Base-by-base conservation (phyloP, 1,284 basidiomycete genomes). In the Puccinia coronata region DNA sequence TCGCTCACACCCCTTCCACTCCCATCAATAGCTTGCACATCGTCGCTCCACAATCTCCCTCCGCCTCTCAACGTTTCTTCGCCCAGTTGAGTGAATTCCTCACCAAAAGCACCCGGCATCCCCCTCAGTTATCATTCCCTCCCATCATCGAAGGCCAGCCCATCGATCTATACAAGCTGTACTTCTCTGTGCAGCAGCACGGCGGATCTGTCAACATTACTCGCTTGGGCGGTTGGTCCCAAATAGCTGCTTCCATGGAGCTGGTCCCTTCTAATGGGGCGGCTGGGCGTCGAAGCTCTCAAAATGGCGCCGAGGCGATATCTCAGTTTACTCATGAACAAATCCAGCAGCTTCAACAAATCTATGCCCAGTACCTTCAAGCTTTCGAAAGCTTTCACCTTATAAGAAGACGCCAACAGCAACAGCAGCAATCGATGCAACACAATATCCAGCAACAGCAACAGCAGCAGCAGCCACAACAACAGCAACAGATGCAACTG, bases 311-410 rank as follows among this genome's bases (percentile, higher is more conserved):
- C 14, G 78, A 80, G 28, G 5, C 5, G 43, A 61, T 43, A 28
- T 39, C 36, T 67, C 36, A 49, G 3, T 72, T 43, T 41, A 72
- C 55, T 63, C 57, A 34, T 59, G 78, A 80, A 39, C 78, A 80
- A 51, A 25, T 80, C 31, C 78, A 80, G 49, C 47, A 67, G n/a
- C 69, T 80, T 57, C 78, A 80, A 34, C 53, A 71, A 25, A 28
- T 80, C 28, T 80, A 72, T 51, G 78, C 31, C 41, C 69, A 72
- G 43, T 80, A 80, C 25, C 57, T 80, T 41, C 67, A 72, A 59
- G 65, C 28, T 28, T 80, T 72, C 57, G 78, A 80, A 25, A 49
- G 28, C 16, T 53, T 39, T 57, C 49, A 71, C 8, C 12, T 63
- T 6, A 59, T 72, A 18, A 59, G 67, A 18, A 59, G 69, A 43